Conservation (phyloP, 768 basidiomycete genomes). For the Mycena maculata region DNA sequence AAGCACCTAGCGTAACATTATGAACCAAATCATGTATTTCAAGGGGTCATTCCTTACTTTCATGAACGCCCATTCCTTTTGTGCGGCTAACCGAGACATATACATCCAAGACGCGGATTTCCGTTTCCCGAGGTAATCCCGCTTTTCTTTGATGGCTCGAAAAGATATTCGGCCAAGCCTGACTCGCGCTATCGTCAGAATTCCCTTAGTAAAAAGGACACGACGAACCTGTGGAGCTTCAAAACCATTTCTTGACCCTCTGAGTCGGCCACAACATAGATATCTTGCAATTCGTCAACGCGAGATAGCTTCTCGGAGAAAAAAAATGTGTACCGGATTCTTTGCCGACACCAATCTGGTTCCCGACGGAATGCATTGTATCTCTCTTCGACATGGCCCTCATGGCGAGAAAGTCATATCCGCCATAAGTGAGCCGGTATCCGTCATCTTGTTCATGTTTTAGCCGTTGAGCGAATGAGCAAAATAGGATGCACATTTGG, state of each 20-base stretch:
- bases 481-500: constrained; percentile 74
- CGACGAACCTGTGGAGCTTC: constrained; percentile 88
- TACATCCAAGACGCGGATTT: constrained; percentile 99
- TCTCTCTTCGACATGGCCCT: constrained; percentile 92
- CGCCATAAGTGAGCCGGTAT: constrained; percentile 96
- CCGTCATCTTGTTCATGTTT: constrained; percentile 81
- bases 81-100: constrained; percentile 94
- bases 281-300: constrained; percentile 60
- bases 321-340: constrained; percentile 79
- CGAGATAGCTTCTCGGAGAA: neutral
- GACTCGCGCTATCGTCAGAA: constrained; percentile 21
- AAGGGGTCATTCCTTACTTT: constrained; percentile 66
- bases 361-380: constrained; percentile 90
- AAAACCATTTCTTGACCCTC: constrained; percentile 90
- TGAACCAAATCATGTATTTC: neutral
- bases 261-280: constrained; percentile 88
- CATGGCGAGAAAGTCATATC: constrained; percentile 97
- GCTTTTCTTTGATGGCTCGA: constrained; percentile 94
- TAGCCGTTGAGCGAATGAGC: constrained; percentile 9
- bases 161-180: constrained; percentile 98
- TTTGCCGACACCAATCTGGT: constrained; percentile 98
- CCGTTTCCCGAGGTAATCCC: constrained; percentile 96
- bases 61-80: constrained; percentile 99
- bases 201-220: neutral
- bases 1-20: constrained; percentile 70